Evolutionary conservation across 805 yeast species (phyloP).

Genomic region (Wickerhamiella azyma): DNA sequence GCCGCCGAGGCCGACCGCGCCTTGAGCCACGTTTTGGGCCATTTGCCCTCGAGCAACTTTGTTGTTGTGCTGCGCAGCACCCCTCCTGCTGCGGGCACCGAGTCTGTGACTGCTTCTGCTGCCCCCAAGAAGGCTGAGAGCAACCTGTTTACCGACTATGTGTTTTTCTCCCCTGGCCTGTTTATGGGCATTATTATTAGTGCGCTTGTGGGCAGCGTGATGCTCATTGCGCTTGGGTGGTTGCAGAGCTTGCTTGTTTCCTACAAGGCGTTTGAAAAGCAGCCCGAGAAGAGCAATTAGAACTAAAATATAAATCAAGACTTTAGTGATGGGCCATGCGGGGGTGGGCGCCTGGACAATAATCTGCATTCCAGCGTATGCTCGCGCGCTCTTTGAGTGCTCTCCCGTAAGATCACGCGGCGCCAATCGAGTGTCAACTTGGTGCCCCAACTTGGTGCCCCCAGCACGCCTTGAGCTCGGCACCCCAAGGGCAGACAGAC

Average conservation of each 20-base stretch:
- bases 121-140: constrained; percentile 8
- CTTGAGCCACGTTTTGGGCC: constrained; percentile 21
- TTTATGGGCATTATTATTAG: constrained; percentile 63
- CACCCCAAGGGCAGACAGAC: no score
- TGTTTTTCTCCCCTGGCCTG: constrained; percentile 68
- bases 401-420: no score
- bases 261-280: constrained; percentile 71
- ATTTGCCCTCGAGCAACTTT: constrained; percentile 24
- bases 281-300: constrained; percentile 21
- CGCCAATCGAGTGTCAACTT: no score
- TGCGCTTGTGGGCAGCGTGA: constrained; percentile 40
- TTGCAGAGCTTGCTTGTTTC: constrained; percentile 56
- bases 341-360: no score
- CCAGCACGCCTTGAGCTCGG: no score
- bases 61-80: constrained; percentile 26
- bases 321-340: no score
- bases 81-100: constrained; percentile 6
- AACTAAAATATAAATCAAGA: background rate
- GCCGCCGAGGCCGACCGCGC: constrained; percentile 17
- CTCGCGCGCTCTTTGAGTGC: no score
- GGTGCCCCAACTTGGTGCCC: no score
- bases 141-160: constrained; percentile 46
- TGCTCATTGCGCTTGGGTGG: constrained; percentile 58
- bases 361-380: no score
- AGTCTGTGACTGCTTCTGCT: background rate